phyloP scores from a whole-genome alignment of 1,284 basidiomycete species.

The Ceratobasidium sp. region DNA sequence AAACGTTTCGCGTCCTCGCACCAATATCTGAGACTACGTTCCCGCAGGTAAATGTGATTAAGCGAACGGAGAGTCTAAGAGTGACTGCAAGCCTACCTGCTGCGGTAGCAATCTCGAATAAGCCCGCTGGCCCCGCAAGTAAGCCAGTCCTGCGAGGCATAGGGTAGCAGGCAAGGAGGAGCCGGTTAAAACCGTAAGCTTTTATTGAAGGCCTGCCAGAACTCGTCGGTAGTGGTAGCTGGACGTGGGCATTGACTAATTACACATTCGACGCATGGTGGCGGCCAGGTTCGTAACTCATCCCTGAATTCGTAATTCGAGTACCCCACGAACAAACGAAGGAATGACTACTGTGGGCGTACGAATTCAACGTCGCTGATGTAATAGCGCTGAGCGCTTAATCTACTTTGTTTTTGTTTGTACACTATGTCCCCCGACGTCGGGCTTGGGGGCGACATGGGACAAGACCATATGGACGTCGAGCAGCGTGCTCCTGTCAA shows the following conservation, averaged over 20 bases:
- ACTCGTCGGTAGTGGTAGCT: too few relatives aligned
- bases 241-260: too few relatives aligned
- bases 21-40: constrained; percentile 10
- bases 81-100: constrained; percentile 12
- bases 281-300: too few relatives aligned
- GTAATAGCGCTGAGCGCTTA: constrained; percentile 25
- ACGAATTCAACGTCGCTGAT: constrained; percentile 24
- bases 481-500: not conserved
- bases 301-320: too few relatives aligned
- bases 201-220: not conserved
- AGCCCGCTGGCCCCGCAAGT: not conserved
- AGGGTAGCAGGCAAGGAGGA: not conserved
- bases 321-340: too few relatives aligned
- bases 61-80: not conserved
- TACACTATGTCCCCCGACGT: constrained; percentile 12
- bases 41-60: not conserved
- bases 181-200: too few relatives aligned
- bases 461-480: constrained; percentile 14
- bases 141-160: not conserved
- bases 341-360: not conserved
- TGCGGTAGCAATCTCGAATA: constrained; percentile 10
- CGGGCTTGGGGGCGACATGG: not conserved
- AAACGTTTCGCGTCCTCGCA: constrained; percentile 15
- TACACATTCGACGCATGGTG: too few relatives aligned
- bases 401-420: not conserved